phyloP scores from a whole-genome alignment of 306 rosid genomes.

The Dalbergia cochinchinensis region DNA sequence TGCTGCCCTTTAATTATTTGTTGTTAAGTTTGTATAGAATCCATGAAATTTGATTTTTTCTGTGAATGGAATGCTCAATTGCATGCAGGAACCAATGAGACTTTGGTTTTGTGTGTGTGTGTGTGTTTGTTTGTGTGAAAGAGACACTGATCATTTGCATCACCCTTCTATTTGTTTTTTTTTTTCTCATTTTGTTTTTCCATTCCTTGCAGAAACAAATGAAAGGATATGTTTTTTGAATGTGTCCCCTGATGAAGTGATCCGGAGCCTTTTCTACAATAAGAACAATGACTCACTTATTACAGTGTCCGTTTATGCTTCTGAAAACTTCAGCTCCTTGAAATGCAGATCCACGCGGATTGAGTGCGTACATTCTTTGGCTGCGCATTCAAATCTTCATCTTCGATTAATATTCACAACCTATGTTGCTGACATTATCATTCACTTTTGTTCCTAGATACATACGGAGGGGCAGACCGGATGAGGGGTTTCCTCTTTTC shows the following conservation, averaged over 20 bases:
- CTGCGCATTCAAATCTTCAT: slow-evolving; percentile 38
- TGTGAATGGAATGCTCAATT: slow-evolving; percentile 10
- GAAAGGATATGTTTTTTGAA: slow-evolving; percentile 90
- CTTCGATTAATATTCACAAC: neutral
- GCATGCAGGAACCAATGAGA: neutral
- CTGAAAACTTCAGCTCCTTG: slow-evolving; percentile 92
- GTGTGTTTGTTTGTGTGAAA: neutral
- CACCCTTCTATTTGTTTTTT: neutral
- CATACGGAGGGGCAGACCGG: slow-evolving; percentile 84
- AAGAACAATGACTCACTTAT: slow-evolving; percentile 94
- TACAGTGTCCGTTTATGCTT: slow-evolving; percentile 93
- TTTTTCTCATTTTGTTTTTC: neutral
- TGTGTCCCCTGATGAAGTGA: slow-evolving; percentile 88
- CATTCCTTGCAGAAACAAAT: slow-evolving; percentile 70
- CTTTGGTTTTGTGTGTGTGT: too few species aligned
- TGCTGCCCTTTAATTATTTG: neutral
- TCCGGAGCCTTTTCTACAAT: slow-evolving; percentile 89
- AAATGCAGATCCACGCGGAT: slow-evolving; percentile 93
- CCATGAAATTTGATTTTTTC: neutral
- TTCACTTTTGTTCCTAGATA: slow-evolving; percentile 60
- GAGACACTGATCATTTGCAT: neutral
- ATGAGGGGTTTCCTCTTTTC: slow-evolving; percentile 92
- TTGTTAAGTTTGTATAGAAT: neutral
- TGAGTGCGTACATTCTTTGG: slow-evolving; percentile 62
- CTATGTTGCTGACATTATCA: slow-evolving; percentile 18